Percentiles rank a stretch among this genome's conserved stretches.
phyloP scores from a whole-genome alignment of 2,329 filamentous ascomycete species.

The Aspergillus chevalieri region DNA sequence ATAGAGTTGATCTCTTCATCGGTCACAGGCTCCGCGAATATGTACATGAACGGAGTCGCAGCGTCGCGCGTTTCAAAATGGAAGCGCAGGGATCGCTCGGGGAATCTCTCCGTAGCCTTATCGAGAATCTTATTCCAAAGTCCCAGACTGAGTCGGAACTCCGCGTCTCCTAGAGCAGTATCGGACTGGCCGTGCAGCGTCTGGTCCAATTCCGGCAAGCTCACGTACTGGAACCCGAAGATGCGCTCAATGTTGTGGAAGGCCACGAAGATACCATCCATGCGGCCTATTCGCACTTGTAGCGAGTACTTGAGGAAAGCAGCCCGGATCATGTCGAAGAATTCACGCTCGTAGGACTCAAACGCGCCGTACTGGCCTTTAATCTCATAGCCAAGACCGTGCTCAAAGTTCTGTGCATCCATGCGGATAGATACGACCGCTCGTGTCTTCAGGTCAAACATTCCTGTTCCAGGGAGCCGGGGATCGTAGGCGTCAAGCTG shows the following conservation, averaged over 20 bases:
- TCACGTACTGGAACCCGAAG: slow-evolving; percentile 95
- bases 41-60: slow-evolving; percentile 65
- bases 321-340: slow-evolving; percentile 90
- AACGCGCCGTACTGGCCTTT: slow-evolving; percentile 66
- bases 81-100: slow-evolving; percentile 66
- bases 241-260: slow-evolving; percentile 93
- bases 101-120: slow-evolving; percentile 67
- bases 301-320: slow-evolving; percentile 96
- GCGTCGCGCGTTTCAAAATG: slow-evolving; percentile 71
- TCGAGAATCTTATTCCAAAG: slow-evolving; percentile 76
- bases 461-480: slow-evolving; percentile 79
- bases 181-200: slow-evolving; percentile 74
- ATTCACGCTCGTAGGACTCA: slow-evolving; percentile 92
- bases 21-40: slow-evolving; percentile 80
- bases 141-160: slow-evolving; percentile 75
- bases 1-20: slow-evolving; percentile 65
- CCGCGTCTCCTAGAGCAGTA: slow-evolving; percentile 64
- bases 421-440: slow-evolving; percentile 89
- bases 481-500: slow-evolving; percentile 87
- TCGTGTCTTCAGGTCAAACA: slow-evolving; percentile 94
- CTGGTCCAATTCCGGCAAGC: slow-evolving; percentile 78
- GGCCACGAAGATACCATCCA: slow-evolving; percentile 97
- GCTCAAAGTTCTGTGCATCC: slow-evolving; percentile 65
- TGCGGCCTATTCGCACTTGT: slow-evolving; percentile 92
- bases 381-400: slow-evolving; percentile 83